Conservation (phyloP, 129 eudicot species). For the Oenanthe sinensis region DNA sequence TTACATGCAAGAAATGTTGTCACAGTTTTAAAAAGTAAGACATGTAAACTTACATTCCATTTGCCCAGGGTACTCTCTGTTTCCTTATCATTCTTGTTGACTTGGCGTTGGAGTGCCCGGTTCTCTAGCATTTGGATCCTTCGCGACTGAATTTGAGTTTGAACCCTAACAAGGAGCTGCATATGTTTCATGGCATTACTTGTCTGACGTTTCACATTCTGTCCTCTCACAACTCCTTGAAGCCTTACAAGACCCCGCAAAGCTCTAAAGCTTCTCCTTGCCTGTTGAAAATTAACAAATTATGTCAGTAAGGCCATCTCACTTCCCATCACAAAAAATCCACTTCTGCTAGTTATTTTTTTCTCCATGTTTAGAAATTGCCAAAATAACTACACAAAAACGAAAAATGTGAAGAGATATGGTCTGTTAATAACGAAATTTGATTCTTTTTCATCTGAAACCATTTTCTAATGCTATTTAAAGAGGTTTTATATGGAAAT, state of each 20-base stretch:
- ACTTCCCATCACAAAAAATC: not conserved
- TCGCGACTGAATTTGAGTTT: slow-evolving; percentile 87
- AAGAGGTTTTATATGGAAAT: not conserved
- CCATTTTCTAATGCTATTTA: not conserved
- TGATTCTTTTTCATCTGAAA: not conserved
- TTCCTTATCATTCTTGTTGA: slow-evolving; percentile 47
- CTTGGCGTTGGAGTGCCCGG: slow-evolving; percentile 51
- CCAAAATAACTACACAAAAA: not conserved
- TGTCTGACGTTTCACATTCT: slow-evolving; percentile 80
- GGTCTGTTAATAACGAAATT: not conserved
- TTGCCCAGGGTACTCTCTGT: slow-evolving; percentile 57
- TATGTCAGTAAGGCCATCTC: slow-evolving; percentile 6
- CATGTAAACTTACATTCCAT: slow-evolving; percentile 39
- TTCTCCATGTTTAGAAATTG: not conserved
- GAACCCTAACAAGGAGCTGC: slow-evolving; percentile 89
- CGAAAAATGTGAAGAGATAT: not conserved
- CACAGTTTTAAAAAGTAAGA: not conserved
- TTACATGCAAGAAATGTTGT: not conserved
- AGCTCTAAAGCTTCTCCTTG: slow-evolving; percentile 82
- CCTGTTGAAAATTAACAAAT: slow-evolving; percentile 35
- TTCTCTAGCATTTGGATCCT: slow-evolving; percentile 85
- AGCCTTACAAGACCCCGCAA: slow-evolving; percentile 94
- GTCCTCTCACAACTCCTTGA: slow-evolving; percentile 81
- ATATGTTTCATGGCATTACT: slow-evolving; percentile 84
- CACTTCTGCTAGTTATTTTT: not conserved